Percentiles rank a stretch among this genome's conserved stretches.
Conservation (phyloP, 164 flowering plant species). For the Cinnamomum chago region DNA sequence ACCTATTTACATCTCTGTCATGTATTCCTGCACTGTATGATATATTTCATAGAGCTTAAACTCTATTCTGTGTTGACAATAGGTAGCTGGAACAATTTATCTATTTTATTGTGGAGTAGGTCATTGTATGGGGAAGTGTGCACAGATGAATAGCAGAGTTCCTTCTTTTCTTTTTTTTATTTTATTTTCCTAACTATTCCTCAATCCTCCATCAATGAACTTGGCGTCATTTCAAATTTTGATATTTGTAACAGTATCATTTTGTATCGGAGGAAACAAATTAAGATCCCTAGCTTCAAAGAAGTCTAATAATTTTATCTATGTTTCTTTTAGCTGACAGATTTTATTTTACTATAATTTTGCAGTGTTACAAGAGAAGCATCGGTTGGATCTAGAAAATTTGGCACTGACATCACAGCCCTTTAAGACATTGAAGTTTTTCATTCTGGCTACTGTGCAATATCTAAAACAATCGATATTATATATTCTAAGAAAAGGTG, state of each 20-base stretch:
- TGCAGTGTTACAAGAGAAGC: slow-evolving; percentile 54
- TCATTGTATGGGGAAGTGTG: too few species aligned
- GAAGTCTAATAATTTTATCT: background rate
- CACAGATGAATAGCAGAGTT: too few species aligned
- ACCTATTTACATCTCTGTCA: too few species aligned
- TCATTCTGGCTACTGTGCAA: slow-evolving; percentile 42
- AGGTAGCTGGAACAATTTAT: too few species aligned
- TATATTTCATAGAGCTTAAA: too few species aligned
- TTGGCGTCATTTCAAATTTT: too few species aligned
- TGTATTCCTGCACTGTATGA: too few species aligned
- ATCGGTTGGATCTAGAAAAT: slow-evolving; percentile 59
- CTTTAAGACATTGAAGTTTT: slow-evolving; percentile 57
- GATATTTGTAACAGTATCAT: background rate
- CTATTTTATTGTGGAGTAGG: too few species aligned
- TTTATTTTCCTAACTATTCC: too few species aligned
- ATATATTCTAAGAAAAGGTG: slow-evolving; percentile 64
- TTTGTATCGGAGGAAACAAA: background rate
- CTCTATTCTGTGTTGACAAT: too few species aligned
- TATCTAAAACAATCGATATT: slow-evolving; percentile 42
- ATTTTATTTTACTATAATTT: slow-evolving; percentile 1
- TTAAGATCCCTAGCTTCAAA: background rate
- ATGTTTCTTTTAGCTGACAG: background rate
- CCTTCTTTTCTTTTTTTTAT: too few species aligned
- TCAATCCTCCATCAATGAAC: too few species aligned
- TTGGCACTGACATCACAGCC: slow-evolving; percentile 67